These are phyloP conservation scores for Aspergillus thermomutatus DNA, from an alignment of 2,329 filamentous ascomycete genomes.

Conservation along the genomic window DNA sequence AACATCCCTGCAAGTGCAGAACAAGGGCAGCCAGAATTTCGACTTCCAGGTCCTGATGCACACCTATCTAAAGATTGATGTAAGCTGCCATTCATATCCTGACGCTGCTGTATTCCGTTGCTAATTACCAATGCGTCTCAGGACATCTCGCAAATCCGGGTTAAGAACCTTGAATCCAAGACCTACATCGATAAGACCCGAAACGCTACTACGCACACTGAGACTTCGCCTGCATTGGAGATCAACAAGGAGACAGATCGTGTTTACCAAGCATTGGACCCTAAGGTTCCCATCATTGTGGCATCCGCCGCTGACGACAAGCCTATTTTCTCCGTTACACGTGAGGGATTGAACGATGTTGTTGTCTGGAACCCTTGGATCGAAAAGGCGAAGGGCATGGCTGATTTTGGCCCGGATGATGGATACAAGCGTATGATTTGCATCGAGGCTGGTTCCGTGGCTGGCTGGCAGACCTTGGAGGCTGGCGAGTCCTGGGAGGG, in stretches of 20 bases:
- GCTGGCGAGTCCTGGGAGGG: slow-evolving; percentile 68
- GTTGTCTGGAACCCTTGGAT: slow-evolving; percentile 98
- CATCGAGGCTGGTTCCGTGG: slow-evolving; percentile 83
- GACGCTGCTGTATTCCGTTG: background rate
- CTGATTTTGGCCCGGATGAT: slow-evolving; percentile 83
- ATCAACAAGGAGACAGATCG: slow-evolving; percentile 82
- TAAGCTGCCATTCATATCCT: slow-evolving; percentile 44
- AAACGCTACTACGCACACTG: slow-evolving; percentile 61
- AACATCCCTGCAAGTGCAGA: slow-evolving; percentile 82
- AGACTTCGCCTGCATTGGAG: slow-evolving; percentile 60
- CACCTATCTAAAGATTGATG: slow-evolving; percentile 79
- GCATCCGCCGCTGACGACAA: slow-evolving; percentile 50
- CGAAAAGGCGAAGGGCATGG: slow-evolving; percentile 76
- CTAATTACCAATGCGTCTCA: slow-evolving; percentile 35
- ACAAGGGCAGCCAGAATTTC: slow-evolving; percentile 76
- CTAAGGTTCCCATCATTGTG: slow-evolving; percentile 39
- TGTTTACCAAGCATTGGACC: slow-evolving; percentile 69
- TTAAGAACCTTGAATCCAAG: slow-evolving; percentile 73
- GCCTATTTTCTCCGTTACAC: slow-evolving; percentile 67
- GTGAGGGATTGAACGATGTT: slow-evolving; percentile 81
- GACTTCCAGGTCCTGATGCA: slow-evolving; percentile 92
- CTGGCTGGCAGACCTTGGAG: slow-evolving; percentile 79
- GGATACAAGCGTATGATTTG: slow-evolving; percentile 94
- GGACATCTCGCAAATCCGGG: slow-evolving; percentile 72
- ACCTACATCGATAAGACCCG: slow-evolving; percentile 81